Conservation (phyloP, 2,329 filamentous ascomycete genomes). For the Aureobasidium leucospermi region DNA sequence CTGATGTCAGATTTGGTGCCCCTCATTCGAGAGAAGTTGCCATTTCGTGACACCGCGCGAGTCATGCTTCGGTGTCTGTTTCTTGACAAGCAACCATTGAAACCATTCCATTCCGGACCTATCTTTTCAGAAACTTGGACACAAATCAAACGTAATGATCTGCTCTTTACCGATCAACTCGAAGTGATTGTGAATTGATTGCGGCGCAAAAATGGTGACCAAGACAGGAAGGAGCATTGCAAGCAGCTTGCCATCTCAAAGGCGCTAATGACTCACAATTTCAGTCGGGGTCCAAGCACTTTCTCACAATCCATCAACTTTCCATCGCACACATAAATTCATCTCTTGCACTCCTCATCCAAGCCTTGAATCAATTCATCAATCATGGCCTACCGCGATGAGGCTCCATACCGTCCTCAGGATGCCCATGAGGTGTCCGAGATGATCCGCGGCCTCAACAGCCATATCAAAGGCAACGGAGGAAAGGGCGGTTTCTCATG, state of each 20-base stretch:
- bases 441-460: conserved; percentile 59
- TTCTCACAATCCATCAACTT: conserved; percentile 3
- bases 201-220: not conserved
- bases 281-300: not conserved
- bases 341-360: not conserved
- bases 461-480: conserved; percentile 45
- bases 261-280: conserved; percentile 7
- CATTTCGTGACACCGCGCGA: not conserved
- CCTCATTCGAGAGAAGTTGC: not conserved
- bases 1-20: conserved; percentile 6
- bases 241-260: not conserved
- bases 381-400: conserved; percentile 46
- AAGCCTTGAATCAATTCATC: not conserved
- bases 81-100: not conserved
- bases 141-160: not conserved
- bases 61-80: conserved; percentile 7
- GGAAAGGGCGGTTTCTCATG: conserved; percentile 58
- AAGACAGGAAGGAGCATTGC: not conserved
- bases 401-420: conserved; percentile 60
- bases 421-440: conserved; percentile 59
- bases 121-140: too few relatives aligned
- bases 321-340: not conserved
- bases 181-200: not conserved
- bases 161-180: too few relatives aligned
- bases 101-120: not conserved